phyloP scores from a whole-genome alignment of 2,329 filamentous ascomycete genomes.

The Xylariomycetidae sp. region DNA sequence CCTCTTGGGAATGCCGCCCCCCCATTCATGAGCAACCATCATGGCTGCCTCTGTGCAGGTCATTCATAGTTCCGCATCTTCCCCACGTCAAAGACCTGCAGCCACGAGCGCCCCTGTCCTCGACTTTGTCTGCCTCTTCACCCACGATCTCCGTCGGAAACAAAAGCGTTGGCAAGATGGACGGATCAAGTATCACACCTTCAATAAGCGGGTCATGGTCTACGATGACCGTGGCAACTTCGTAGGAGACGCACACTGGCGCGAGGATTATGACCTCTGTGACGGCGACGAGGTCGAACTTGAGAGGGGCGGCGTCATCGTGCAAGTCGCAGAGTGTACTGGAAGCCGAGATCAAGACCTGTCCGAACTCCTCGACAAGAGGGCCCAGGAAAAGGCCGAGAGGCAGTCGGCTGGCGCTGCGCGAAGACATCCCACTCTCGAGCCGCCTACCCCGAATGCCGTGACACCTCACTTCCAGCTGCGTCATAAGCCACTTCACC shows the following conservation, averaged over 20 bases:
- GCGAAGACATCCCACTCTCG: conserved; percentile 21
- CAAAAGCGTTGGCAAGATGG: conserved; percentile 95
- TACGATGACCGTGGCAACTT: conserved; percentile 78
- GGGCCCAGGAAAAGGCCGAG: conserved; percentile 51
- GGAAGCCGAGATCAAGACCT: conserved; percentile 73
- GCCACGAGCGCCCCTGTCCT: conserved; percentile 58
- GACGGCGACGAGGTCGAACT: conserved; percentile 80
- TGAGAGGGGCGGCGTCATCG: conserved; percentile 69
- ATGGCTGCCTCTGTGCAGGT: conserved; percentile 18
- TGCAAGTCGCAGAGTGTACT: conserved; percentile 75
- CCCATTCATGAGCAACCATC: conserved; percentile 3
- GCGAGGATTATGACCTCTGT: conserved; percentile 59
- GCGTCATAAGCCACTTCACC: conserved; percentile 44
- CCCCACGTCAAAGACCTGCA: conserved; percentile 9
- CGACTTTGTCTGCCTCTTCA: conserved; percentile 83
- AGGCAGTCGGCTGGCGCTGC: conserved; percentile 40
- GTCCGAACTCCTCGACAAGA: conserved; percentile 68
- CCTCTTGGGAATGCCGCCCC: too few relatives aligned
- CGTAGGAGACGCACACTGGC: conserved; percentile 82
- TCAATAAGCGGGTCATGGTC: conserved; percentile 88
- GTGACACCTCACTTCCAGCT: conserved; percentile 30
- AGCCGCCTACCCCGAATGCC: conserved; percentile 24
- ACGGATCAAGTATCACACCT: conserved; percentile 78
- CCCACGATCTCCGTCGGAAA: conserved; percentile 78
- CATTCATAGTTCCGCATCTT: conserved; percentile 18